Percentiles rank a stretch among this genome's conserved stretches.
phyloP scores from a whole-genome alignment of 2,329 filamentous ascomycete genomes.

The Aspergillus phoenicis region DNA sequence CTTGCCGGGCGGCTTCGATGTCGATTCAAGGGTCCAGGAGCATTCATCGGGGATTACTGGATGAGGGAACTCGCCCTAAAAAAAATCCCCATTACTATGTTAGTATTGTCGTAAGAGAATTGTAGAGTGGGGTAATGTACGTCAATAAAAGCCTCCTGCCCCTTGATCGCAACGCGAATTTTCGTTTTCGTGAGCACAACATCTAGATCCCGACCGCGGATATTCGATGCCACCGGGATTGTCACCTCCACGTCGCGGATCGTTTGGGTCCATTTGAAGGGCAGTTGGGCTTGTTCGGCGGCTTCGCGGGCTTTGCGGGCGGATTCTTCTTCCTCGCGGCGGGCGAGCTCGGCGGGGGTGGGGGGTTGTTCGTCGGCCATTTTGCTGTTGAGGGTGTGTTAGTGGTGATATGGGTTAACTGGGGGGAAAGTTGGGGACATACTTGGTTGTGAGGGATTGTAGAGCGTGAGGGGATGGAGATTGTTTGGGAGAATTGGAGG shows the following conservation, averaged over 20 bases:
- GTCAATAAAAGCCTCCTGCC: constrained; percentile 79
- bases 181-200: constrained; percentile 79
- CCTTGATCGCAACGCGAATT: constrained; percentile 81
- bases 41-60: constrained; percentile 80
- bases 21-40: constrained; percentile 85
- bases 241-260: constrained; percentile 85
- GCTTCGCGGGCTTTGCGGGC: constrained; percentile 71
- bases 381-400: not conserved
- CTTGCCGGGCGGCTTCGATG: constrained; percentile 60
- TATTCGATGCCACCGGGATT: constrained; percentile 74
- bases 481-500: not conserved
- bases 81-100: constrained; percentile 11
- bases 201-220: constrained; percentile 81
- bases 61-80: constrained; percentile 80
- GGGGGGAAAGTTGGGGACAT: no score
- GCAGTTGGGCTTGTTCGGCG: constrained; percentile 84
- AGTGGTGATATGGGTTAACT: not conserved
- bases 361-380: constrained; percentile 37
- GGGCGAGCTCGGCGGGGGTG: constrained; percentile 40
- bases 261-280: constrained; percentile 96
- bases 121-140: constrained; percentile 48
- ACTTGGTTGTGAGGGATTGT: not conserved
- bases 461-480: not conserved
- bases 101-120: not conserved
- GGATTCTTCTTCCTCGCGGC: constrained; percentile 58